Evolutionary conservation across 208 protist genomes (phyloP).

Genomic region (Trichomonas gallinae): DNA sequence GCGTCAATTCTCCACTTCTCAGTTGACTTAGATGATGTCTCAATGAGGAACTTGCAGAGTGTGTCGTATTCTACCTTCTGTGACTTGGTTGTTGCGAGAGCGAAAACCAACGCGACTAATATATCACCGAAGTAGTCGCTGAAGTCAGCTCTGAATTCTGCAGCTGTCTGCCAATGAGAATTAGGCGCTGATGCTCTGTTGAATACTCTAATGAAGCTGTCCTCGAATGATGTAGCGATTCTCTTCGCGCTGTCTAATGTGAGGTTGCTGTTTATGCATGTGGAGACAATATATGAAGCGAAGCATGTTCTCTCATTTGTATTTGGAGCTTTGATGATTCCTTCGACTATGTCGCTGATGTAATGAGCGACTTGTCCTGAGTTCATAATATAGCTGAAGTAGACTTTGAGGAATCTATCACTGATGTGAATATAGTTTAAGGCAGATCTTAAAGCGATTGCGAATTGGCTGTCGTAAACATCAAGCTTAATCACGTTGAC

Average conservation of each 20-base stretch:
- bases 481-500: neutral
- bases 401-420: neutral
- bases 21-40: neutral
- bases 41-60: neutral
- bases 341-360: neutral
- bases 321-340: neutral
- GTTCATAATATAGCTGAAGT: neutral
- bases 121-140: neutral
- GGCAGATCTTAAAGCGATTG: neutral
- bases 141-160: neutral
- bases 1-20: neutral
- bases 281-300: neutral
- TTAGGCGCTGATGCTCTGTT: neutral
- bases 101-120: neutral
- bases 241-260: neutral
- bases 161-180: neutral
- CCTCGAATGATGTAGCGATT: neutral
- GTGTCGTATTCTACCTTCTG: neutral
- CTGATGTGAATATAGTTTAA: neutral
- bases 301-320: neutral
- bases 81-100: neutral
- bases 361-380: neutral
- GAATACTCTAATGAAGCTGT: neutral
- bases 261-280: neutral
- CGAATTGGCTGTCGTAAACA: neutral